These are phyloP conservation scores for Neostapfia colusana DNA, from an alignment of 176 grass and related monocot genomes.

Conservation along the genomic window DNA sequence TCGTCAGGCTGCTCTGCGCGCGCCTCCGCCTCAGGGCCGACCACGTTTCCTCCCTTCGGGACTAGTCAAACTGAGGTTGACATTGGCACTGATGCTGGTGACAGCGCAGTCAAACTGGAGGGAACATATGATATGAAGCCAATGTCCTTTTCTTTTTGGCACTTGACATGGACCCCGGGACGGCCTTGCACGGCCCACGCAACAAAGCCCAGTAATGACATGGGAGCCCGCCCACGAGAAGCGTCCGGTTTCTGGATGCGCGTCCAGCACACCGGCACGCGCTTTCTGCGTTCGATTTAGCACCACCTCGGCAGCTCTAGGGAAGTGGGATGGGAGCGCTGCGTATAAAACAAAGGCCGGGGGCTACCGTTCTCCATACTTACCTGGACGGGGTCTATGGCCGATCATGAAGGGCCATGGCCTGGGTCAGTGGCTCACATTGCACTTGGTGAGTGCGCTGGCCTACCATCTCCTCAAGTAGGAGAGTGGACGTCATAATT, in stretches of 20 bases:
- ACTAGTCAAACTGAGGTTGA: conserved; percentile 13
- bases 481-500: conserved; percentile 63
- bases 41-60: background rate
- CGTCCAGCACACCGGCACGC: background rate
- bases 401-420: background rate
- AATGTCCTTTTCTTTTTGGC: too few species aligned
- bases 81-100: background rate
- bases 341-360: background rate
- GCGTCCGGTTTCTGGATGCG: background rate
- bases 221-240: background rate
- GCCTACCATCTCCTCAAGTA: conserved; percentile 30
- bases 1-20: conserved; percentile 71
- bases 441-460: conserved; percentile 14
- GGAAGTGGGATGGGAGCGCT: background rate
- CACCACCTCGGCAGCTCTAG: background rate
- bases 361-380: background rate
- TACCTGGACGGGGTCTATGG: conserved; percentile 29
- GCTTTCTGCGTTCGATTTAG: background rate
- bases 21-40: conserved; percentile 49
- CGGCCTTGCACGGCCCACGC: background rate
- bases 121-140: too few species aligned
- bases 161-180: background rate
- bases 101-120: too few species aligned
- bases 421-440: conserved; percentile 27
- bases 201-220: background rate